phyloP scores from a whole-genome alignment of 768 basidiomycete species.

The Lactifluus subvellereus region DNA sequence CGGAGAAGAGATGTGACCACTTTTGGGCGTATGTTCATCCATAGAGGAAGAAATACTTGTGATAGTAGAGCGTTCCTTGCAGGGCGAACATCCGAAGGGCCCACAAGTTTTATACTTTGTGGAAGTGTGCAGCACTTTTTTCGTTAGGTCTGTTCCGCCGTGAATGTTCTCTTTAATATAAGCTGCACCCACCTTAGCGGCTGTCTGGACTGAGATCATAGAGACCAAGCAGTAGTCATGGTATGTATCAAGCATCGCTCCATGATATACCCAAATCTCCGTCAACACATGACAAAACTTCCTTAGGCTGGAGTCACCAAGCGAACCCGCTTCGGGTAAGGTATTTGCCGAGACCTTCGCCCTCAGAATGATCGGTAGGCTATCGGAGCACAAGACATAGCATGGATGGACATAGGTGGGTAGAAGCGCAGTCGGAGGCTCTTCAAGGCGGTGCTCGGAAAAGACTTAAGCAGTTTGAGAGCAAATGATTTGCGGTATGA shows the following conservation, averaged over 20 bases:
- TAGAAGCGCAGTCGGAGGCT: constrained; percentile 8
- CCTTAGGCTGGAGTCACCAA: constrained; percentile 2
- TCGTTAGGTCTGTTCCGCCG: neutral
- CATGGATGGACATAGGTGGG: constrained; percentile 3
- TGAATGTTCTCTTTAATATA: constrained; percentile 15
- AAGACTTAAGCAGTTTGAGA: neutral
- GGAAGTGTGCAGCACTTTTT: neutral
- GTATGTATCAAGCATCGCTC: constrained; percentile 6
- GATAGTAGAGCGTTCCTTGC: constrained; percentile 5
- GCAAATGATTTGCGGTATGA: neutral
- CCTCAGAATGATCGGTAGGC: constrained; percentile 8
- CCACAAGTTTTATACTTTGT: constrained; percentile 11
- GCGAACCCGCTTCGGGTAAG: constrained; percentile 16
- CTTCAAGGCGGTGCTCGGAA: constrained; percentile 13
- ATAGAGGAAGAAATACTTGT: constrained; percentile 13
- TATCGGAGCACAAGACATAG: constrained; percentile 7
- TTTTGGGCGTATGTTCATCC: constrained; percentile 15
- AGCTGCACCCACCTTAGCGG: constrained; percentile 1
- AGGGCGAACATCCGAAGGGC: constrained; percentile 8
- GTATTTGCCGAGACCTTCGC: constrained; percentile 7
- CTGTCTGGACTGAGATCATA: neutral
- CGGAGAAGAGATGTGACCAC: constrained; percentile 5
- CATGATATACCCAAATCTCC: constrained; percentile 8
- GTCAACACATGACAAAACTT: constrained; percentile 14
- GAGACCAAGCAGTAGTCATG: neutral